phyloP scores from a whole-genome alignment of 768 basidiomycete genomes.

The Russula vinacea region DNA sequence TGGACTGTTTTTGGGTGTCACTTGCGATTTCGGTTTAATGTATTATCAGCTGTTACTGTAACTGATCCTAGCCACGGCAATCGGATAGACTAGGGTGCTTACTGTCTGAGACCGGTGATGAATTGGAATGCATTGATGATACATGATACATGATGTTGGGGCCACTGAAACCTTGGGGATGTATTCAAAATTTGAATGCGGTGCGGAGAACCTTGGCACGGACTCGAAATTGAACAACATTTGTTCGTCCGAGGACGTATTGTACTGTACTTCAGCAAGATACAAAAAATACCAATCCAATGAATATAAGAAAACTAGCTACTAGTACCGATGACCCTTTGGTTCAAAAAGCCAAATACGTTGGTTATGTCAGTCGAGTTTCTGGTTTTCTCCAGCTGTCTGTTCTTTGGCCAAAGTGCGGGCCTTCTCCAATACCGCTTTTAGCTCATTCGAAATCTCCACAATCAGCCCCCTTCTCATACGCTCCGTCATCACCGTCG shows the following conservation, averaged over 20 bases:
- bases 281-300: neutral
- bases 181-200: no score
- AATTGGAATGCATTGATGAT: no score
- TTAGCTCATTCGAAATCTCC: conserved; percentile 72
- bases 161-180: no score
- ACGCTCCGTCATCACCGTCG: conserved; percentile 58
- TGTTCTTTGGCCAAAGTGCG: conserved; percentile 61
- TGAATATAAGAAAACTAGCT: neutral
- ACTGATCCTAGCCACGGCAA: no score
- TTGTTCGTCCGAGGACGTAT: neutral
- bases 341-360: conserved; percentile 60
- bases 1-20: no score
- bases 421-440: conserved; percentile 60
- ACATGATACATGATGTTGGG: no score
- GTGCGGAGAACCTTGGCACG: no score
- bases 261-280: no score
- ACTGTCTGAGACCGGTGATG: no score
- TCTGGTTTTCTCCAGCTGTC: conserved; percentile 43
- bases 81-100: no score
- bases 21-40: no score
- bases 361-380: conserved; percentile 53
- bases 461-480: conserved; percentile 74
- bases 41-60: no score
- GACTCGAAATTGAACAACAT: neutral
- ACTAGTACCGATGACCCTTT: conserved; percentile 47